Evolutionary conservation across 1,284 basidiomycete genomes (phyloP).

Genomic region (Papiliotrema laurentii): DNA sequence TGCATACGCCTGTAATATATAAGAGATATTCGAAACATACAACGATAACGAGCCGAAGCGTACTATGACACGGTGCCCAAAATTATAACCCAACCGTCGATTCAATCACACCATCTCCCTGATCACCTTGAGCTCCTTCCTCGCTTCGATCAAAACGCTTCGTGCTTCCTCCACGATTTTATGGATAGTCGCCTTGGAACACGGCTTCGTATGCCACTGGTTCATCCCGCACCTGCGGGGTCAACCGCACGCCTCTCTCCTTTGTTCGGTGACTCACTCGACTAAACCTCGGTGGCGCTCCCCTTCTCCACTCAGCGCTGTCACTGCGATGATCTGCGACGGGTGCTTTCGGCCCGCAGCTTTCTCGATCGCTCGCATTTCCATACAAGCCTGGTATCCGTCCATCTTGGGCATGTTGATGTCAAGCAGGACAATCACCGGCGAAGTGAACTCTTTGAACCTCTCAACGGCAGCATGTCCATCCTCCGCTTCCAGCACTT

Average conservation of each 20-base stretch:
- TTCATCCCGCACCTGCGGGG: constrained; percentile 34
- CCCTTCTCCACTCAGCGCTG: constrained; percentile 39
- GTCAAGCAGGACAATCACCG: constrained; percentile 37
- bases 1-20: no score
- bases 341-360: not conserved
- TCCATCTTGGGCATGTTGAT: constrained; percentile 48
- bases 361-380: constrained; percentile 37
- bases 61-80: no score
- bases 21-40: no score
- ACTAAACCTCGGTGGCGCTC: constrained; percentile 36
- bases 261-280: constrained; percentile 19
- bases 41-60: no score
- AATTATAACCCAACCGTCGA: no score
- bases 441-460: constrained; percentile 26
- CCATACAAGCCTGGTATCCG: constrained; percentile 38
- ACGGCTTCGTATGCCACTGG: constrained; percentile 40
- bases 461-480: constrained; percentile 37
- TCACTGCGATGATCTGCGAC: constrained; percentile 46
- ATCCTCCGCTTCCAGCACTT: constrained; percentile 39
- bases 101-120: no score
- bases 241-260: not conserved
- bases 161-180: constrained; percentile 27
- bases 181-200: constrained; percentile 30
- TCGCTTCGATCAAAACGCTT: constrained; percentile 3
- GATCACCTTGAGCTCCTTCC: not conserved